A percentile compares a stretch with the other conserved stretches of the same genome.
phyloP scores from a whole-genome alignment of 2,329 filamentous ascomycete species.

The Metarhizium rileyi region DNA sequence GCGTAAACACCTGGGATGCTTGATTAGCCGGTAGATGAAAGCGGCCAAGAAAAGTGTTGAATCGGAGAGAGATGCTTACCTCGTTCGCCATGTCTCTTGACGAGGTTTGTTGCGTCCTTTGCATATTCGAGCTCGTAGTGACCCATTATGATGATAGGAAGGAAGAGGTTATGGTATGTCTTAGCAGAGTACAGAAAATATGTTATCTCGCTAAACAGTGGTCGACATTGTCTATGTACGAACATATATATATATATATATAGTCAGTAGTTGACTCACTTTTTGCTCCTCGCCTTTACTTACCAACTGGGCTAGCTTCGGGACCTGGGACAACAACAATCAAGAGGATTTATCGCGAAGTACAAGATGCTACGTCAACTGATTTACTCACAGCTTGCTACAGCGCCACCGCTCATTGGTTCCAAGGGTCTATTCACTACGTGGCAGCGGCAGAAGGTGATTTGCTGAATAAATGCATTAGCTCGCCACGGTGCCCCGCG shows the following conservation, averaged over 20 bases:
- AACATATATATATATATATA: neutral
- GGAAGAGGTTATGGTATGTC: neutral
- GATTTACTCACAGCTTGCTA: neutral
- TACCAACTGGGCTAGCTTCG: neutral
- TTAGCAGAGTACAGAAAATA: neutral
- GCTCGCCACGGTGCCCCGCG: neutral
- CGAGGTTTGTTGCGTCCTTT: conserved; percentile 51
- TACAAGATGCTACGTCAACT: neutral
- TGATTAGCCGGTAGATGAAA: conserved; percentile 5
- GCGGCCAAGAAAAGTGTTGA: neutral
- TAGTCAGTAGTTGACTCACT: neutral
- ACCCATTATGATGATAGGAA: conserved; percentile 19
- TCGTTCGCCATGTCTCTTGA: conserved; percentile 56
- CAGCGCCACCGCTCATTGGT: no score
- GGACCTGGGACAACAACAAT: neutral
- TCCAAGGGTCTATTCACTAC: neutral
- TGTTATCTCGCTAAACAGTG: neutral
- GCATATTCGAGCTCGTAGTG: conserved; percentile 46
- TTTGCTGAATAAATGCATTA: no score
- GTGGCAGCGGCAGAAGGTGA: neutral
- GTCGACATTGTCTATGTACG: no score
- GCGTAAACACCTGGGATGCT: conserved; percentile 54
- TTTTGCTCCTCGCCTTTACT: no score
- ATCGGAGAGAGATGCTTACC: conserved; percentile 32
- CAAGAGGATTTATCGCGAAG: neutral